Conservation (phyloP, 306 rosid genomes). For the Castanea mollissima region DNA sequence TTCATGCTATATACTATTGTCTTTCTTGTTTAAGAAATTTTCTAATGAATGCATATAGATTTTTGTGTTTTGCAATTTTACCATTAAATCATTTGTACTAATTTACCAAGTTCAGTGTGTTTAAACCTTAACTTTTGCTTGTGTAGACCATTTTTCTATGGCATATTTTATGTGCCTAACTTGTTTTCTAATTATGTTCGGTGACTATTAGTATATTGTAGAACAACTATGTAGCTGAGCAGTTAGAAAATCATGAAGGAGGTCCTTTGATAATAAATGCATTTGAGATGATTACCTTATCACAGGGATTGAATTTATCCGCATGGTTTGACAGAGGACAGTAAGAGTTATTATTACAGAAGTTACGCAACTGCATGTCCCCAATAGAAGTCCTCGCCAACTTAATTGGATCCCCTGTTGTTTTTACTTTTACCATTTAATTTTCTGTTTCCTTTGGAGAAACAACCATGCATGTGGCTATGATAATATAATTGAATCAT, state of each 20-base stretch:
- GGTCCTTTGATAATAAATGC: constrained; percentile 96
- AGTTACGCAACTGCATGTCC: neutral
- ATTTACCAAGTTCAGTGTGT: neutral
- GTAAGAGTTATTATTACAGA: constrained; percentile 34
- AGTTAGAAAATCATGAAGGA: constrained; percentile 43
- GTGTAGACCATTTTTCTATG: neutral
- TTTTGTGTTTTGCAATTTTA: neutral
- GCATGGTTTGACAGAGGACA: constrained; percentile 80
- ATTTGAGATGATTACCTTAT: constrained; percentile 92
- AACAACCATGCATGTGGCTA: neutral
- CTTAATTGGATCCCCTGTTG: neutral
- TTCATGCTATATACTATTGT: no score
- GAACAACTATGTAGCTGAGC: constrained; percentile 65
- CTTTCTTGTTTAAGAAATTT: no score
- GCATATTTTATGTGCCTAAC: neutral
- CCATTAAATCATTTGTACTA: neutral
- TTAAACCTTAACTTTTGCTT: no score
- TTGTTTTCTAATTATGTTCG: constrained; percentile 8
- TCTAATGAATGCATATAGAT: no score
- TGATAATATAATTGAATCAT: neutral
- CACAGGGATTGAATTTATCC: constrained; percentile 92
- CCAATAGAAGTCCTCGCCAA: neutral
- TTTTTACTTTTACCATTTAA: neutral
- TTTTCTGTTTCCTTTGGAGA: neutral
- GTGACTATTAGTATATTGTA: constrained; percentile 34